These are phyloP conservation scores for Eucalyptus globulus DNA, from an alignment of 345 rosid species.

Conservation along the genomic window DNA sequence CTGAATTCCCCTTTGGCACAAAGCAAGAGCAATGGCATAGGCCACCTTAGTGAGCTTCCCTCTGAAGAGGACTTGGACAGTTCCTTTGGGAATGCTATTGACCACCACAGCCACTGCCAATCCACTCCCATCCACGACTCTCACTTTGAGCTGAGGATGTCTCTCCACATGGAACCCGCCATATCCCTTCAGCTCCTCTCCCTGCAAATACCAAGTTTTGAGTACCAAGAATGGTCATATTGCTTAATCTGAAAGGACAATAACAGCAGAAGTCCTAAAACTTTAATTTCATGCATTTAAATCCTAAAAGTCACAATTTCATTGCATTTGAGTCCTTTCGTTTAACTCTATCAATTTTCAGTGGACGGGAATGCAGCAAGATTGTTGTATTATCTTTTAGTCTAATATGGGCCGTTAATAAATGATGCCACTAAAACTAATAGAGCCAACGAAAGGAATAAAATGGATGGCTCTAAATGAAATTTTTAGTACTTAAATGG, in stretches of 20 bases:
- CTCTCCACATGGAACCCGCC: background rate
- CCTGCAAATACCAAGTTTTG: background rate
- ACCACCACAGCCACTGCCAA: background rate
- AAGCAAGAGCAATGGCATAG: background rate
- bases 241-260: background rate
- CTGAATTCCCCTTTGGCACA: background rate
- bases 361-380: background rate
- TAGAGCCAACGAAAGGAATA: background rate
- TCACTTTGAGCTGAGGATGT: background rate
- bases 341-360: background rate
- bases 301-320: background rate
- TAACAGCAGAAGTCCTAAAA: background rate
- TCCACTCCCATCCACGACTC: conserved; percentile 4
- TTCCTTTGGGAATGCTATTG: background rate
- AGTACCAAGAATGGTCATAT: background rate
- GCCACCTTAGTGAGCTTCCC: conserved; percentile 1
- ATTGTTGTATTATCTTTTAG: background rate
- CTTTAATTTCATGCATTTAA: background rate
- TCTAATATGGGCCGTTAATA: background rate
- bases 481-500: background rate
- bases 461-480: background rate
- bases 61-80: background rate
- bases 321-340: background rate
- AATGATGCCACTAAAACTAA: background rate
- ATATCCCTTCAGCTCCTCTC: background rate